Percentiles rank a stretch among this genome's conserved stretches.
phyloP scores from a whole-genome alignment of 2,329 filamentous ascomycete genomes.

The Penicillium concentricum region DNA sequence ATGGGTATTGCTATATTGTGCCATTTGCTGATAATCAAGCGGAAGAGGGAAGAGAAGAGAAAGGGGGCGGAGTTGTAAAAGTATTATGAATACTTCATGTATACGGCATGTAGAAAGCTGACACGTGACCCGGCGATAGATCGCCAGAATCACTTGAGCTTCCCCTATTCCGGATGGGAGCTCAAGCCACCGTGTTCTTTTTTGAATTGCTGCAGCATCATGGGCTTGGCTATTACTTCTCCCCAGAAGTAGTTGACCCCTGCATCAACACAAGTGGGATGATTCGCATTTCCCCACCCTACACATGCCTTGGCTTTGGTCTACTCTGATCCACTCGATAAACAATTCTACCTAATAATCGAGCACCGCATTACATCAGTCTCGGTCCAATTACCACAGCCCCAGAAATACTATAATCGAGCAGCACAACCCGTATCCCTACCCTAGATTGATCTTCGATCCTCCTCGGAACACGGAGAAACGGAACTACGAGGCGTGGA shows the following conservation, averaged over 20 bases:
- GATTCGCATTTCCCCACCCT: conserved; percentile 17
- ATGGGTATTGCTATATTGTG: too few species aligned
- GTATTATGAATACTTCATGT: too few species aligned
- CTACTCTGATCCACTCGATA: conserved; percentile 9
- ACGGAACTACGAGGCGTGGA: neutral
- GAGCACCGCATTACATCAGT: neutral
- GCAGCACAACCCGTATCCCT: neutral
- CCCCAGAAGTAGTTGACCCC: neutral
- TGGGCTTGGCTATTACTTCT: neutral
- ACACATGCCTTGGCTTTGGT: conserved; percentile 11
- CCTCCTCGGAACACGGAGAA: neutral
- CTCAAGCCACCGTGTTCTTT: conserved; percentile 29
- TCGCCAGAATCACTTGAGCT: conserved; percentile 18
- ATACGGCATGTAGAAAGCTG: too few species aligned
- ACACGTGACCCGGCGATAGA: conserved; percentile 17
- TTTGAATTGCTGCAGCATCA: neutral
- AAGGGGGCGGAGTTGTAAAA: too few species aligned
- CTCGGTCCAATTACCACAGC: neutral
- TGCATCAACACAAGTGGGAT: conserved; percentile 6
- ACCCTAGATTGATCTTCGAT: neutral
- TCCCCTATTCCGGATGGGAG: conserved; percentile 19
- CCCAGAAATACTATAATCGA: neutral
- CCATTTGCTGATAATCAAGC: too few species aligned
- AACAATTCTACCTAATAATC: neutral
- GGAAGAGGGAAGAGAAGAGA: too few species aligned